A percentile compares a stretch with the other conserved stretches of the same genome.
Conservation (phyloP, 352 stramenopile species). For the Aphanomyces cochlioides region DNA sequence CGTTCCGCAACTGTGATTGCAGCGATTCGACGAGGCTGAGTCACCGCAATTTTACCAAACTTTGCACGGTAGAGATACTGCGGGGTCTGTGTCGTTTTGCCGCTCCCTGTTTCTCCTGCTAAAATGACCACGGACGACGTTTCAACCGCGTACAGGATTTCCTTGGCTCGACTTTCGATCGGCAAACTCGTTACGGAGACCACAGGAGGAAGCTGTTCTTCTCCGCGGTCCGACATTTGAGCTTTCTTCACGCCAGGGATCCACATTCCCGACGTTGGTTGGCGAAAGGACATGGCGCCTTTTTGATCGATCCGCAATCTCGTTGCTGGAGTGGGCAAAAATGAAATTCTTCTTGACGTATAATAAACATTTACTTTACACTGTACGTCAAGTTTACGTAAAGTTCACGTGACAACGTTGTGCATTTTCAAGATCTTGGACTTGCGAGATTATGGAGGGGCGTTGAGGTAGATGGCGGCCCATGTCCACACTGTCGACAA, state of each 20-base stretch:
- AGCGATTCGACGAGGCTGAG: slow-evolving; percentile 93
- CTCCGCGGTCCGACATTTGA: slow-evolving; percentile 26
- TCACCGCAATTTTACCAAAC: slow-evolving; percentile 77
- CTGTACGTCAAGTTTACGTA: no score
- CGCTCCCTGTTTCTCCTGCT: slow-evolving; percentile 57
- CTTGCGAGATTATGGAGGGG: no score
- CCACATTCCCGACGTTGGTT: slow-evolving; percentile 15
- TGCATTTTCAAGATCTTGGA: no score
- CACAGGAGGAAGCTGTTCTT: slow-evolving; percentile 17
- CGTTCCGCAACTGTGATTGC: slow-evolving; percentile 97
- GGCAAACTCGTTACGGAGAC: slow-evolving; percentile 18
- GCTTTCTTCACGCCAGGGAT: slow-evolving; percentile 25
- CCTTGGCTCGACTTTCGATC: slow-evolving; percentile 16
- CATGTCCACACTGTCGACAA: no score
- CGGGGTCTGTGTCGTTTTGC: slow-evolving; percentile 92
- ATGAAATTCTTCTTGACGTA: no score
- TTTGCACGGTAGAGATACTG: slow-evolving; percentile 70
- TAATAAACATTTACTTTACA: no score
- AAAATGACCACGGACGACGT: slow-evolving; percentile 34
- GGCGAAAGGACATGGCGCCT: not conserved
- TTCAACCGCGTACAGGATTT: slow-evolving; percentile 29
- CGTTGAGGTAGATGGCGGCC: no score
- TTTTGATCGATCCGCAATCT: not conserved
- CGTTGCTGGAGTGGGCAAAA: not conserved
- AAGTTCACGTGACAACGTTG: no score